phyloP scores from a whole-genome alignment of 2,329 filamentous ascomycete genomes.

The Chlorencoelia australis region DNA sequence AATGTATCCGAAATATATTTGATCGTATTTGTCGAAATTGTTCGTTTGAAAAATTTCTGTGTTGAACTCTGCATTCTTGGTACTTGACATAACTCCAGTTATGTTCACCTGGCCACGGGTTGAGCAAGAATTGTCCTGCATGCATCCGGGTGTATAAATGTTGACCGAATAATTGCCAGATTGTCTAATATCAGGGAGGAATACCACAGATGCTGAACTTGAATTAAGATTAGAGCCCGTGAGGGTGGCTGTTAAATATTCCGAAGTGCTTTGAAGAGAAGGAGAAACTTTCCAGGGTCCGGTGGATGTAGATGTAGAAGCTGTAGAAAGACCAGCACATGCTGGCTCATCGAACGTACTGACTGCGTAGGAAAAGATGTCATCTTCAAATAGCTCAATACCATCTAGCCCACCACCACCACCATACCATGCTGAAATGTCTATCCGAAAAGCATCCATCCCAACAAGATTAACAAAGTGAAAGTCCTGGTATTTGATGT shows the following conservation, averaged over 20 bases:
- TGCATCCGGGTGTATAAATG: slow-evolving; percentile 86
- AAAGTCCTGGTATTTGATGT: slow-evolving; percentile 72
- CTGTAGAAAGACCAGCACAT: slow-evolving; percentile 56
- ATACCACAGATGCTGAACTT: slow-evolving; percentile 59
- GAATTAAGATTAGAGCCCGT: slow-evolving; percentile 32
- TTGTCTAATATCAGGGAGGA: slow-evolving; percentile 74
- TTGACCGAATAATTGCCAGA: slow-evolving; percentile 88
- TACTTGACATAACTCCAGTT: slow-evolving; percentile 56
- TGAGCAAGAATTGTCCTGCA: slow-evolving; percentile 65
- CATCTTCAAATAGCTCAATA: slow-evolving; percentile 77
- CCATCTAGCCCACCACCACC: slow-evolving; percentile 74
- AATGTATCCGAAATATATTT: slow-evolving; percentile 77
- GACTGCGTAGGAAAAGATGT: slow-evolving; percentile 78
- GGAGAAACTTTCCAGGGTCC: slow-evolving; percentile 66
- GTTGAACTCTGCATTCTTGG: slow-evolving; percentile 38
- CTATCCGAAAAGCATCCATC: slow-evolving; percentile 78
- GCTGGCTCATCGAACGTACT: slow-evolving; percentile 79
- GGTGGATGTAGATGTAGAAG: slow-evolving; percentile 57
- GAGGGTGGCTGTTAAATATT: slow-evolving; percentile 66
- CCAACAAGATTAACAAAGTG: slow-evolving; percentile 78
- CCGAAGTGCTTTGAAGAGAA: slow-evolving; percentile 58
- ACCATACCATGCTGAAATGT: slow-evolving; percentile 83
- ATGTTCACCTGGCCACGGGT: slow-evolving; percentile 75
- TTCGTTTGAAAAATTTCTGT: slow-evolving; percentile 79
- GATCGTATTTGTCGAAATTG: slow-evolving; percentile 92